Base-by-base conservation (phyloP, 257 asterid species). In the Verbascum thapsus region DNA sequence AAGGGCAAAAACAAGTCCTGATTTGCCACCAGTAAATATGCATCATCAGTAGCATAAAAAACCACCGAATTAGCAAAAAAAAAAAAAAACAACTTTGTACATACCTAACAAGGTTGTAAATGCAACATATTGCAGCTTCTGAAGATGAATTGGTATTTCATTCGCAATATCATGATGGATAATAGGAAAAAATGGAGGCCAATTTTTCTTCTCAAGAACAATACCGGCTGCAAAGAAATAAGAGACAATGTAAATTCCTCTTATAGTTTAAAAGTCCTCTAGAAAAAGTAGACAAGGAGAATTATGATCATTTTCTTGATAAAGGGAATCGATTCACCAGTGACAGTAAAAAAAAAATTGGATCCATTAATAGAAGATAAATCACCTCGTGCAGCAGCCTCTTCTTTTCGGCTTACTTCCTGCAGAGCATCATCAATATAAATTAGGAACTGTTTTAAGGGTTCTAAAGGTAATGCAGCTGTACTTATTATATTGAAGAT, bases 141-240 rank as follows among this genome's bases (percentile, higher is more conserved):
- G 98, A 57, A 91, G 85, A 75, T 91, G 98, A 70, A 91, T 73
- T 43, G 98, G 98, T 67, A 88, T 91, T 64, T 91, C 98, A 78
- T 85, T 91, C 5, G 92, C 92, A 41, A 91, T 80, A 69, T 91
- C 98, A 53, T 91, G 96, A 74, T 91, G 98, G 63, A 91, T 91
- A 38, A 91, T 85, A 13, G 98, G 98, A 66, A 91, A 86, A 85
- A 88, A 91, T 1, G 98, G 92, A 66, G 98, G 98, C 98, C 98
- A 91, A 49, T 91, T 91, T 80, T 88, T 91, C 69, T 76, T 88
- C 81, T 91, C 94, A 63, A 85, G 67, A 68, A 83, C 90, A 74
- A 75, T 72, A 39, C 81, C 83, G 71, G 85, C 88, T 82, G 89
- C 88, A 80, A 56, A 52, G 64, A 59, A 73, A 79, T 41, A 73